Evolutionary conservation across 2,329 filamentous ascomycete genomes (phyloP).

Genomic region (Nothopassalora personata): DNA sequence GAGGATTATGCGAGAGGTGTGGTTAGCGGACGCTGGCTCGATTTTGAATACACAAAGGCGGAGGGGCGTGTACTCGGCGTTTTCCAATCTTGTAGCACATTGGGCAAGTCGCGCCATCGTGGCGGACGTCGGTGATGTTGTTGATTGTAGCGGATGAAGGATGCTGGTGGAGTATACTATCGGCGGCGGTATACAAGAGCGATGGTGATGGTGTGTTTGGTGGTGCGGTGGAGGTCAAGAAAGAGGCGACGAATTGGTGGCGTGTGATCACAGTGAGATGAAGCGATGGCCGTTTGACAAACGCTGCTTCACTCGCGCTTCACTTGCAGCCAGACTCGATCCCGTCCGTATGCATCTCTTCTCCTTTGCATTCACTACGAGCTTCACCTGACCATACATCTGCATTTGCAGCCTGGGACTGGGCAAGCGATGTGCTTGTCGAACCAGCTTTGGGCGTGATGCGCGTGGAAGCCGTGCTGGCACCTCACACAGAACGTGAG

Average conservation of each 20-base stretch:
- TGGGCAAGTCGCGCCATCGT: background rate
- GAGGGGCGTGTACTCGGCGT: background rate
- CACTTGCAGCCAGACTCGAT: background rate
- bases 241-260: background rate
- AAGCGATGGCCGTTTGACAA: background rate
- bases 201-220: background rate
- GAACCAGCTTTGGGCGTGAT: constrained; percentile 61
- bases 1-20: background rate
- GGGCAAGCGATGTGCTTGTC: constrained; percentile 49
- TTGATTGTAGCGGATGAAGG: background rate
- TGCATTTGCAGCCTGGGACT: constrained; percentile 51
- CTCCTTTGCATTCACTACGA: background rate
- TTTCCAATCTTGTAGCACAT: background rate
- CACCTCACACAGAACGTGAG: constrained; percentile 59
- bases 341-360: background rate
- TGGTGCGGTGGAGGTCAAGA: background rate
- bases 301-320: background rate
- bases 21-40: background rate
- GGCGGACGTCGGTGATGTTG: background rate
- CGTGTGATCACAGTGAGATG: background rate
- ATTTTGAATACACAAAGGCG: constrained; percentile 2
- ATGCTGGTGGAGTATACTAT: background rate
- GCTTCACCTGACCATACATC: constrained; percentile 35
- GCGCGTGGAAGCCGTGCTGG: constrained; percentile 59
- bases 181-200: background rate